Base-by-base conservation (phyloP, 164 flowering plant species). In the Nymphaea thermarum region DNA sequence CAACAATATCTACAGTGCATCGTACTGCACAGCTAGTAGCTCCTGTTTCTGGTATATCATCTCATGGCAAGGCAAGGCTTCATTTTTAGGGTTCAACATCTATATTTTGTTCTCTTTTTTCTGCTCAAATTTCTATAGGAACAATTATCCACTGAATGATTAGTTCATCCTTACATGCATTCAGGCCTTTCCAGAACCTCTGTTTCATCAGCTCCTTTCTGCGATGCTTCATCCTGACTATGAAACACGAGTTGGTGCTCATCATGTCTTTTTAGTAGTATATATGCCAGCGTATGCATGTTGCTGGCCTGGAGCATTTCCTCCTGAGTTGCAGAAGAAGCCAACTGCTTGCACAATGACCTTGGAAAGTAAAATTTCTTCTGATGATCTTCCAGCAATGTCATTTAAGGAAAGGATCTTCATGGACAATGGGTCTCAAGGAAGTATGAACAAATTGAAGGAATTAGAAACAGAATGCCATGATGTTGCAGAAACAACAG, bases 141-240 rank as follows among this genome's bases (percentile, higher is more conserved):
- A 25, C 36, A 25, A 25, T 25, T 25, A 25, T 25, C 36, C 0
- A 25, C 36, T 25, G 36, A 25, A 25, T 25, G 36, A 4, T 62
- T 51, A 10, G 14, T 51, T 51, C 12, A 51, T 51, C 8, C 14
- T 51, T 2, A 8, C 42, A 36, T 36, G 68, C 8, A 73, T 77
- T 75, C 87, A 92, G 98, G 87, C 87, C 44, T 92, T 92, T 69
- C 96, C 98, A 43, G 98, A 93, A 72, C 88, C 91, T 68, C 74
- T 93, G 65, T 90, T 93, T 79, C 95, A 88, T 65, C 96, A 88
- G 71, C 77, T 93, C 76, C 86, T 93, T 42, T 59, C 83, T 53
- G 87, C 88, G 67, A 93, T 93, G 98, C 81, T 79, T 36, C 95
- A 87, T 70, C 85, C 89, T n/a, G 96, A 93, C 66, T 77, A 77